Base-by-base conservation (phyloP, 2,329 filamentous ascomycete species). In the Scorias spongiosa region DNA sequence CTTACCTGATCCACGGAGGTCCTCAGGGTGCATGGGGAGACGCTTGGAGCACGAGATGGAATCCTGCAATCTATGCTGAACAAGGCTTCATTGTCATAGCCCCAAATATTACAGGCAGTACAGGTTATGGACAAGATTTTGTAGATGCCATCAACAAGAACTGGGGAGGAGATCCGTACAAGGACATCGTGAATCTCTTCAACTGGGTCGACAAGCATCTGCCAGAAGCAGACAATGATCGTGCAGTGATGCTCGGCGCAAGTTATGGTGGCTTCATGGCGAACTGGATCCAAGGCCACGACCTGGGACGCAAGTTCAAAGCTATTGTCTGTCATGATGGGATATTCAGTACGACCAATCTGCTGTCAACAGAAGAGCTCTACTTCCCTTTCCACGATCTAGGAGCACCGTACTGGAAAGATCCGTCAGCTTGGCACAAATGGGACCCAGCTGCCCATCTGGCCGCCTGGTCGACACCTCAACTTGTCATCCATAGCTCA, bases 291-390 rank as follows among this genome's bases (percentile, higher is more conserved):
- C 86, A 94, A 63, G 88, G 88, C 7, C 82, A 91, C 49, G 72
- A 76, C 1, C 72, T 95, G 0, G 87, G 86, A 15, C 78, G 84
- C 26, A 78, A 81, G 52, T 93, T 95, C 73, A 85, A 85, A 62
- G 86, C 86, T 0, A 71, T 95, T 3, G 86, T 93, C 26, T 87
- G 80, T 54, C 87, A 94, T 59, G 86, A 94, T 53, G 87, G 87
- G 40, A 81, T 88, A 43, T 91, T 88, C 62, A 82, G 78, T 54
- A 65, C 68, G 4, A 15, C 15, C 12, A 36, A 50, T 18, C 49
- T 57, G 46, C 49, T 62, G 18, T 51, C 54, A 0, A 61, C 59
- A 14, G 72, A 76, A 46, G 72, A 76, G 53, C 63, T 72, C 29
- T 76, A 72, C 54, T 75, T 75, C 54, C 69, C 70, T 2, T 59